phyloP scores from a whole-genome alignment of 306 rosid species.

The Astragalus glycyphyllos region DNA sequence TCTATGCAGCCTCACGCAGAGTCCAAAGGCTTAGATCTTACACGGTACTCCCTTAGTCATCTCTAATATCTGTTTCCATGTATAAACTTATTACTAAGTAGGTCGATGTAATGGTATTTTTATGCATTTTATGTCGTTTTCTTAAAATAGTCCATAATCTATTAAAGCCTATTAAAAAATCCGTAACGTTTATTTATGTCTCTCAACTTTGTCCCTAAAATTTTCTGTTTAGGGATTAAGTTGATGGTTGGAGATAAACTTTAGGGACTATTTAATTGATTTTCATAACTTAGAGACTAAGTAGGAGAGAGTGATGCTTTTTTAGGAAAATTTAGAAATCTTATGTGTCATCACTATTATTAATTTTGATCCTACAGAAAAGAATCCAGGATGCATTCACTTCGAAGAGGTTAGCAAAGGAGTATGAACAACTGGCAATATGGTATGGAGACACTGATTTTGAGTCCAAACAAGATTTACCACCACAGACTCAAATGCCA shows the following conservation, averaged over 20 bases:
- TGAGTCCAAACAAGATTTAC: slow-evolving; percentile 31
- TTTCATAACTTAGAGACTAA: too few species aligned
- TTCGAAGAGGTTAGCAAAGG: slow-evolving; percentile 76
- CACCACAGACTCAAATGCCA: slow-evolving; percentile 35
- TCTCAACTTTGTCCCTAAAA: too few species aligned
- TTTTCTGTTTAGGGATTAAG: too few species aligned
- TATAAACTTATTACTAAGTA: background rate
- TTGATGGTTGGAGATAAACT: too few species aligned
- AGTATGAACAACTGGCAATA: slow-evolving; percentile 83
- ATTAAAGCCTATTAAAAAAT: too few species aligned
- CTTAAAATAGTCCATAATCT: background rate
- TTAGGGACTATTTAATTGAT: too few species aligned
- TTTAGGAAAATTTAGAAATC: slow-evolving; percentile 38
- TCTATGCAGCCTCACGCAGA: slow-evolving; percentile 63
- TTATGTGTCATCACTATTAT: slow-evolving; percentile 4
- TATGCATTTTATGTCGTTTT: slow-evolving; percentile 2
- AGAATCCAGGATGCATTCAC: slow-evolving; percentile 74
- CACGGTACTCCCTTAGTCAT: slow-evolving; percentile 58
- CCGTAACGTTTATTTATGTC: too few species aligned
- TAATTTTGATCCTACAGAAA: slow-evolving; percentile 52
- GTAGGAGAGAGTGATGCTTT: slow-evolving; percentile 22
- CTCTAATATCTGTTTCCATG: slow-evolving; percentile 14
- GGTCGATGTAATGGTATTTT: slow-evolving; percentile 5
- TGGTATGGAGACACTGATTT: slow-evolving; percentile 78
- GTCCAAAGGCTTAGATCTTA: slow-evolving; percentile 74